Base-by-base conservation (phyloP, 306 rosid genomes). In the Crotalaria pallida region DNA sequence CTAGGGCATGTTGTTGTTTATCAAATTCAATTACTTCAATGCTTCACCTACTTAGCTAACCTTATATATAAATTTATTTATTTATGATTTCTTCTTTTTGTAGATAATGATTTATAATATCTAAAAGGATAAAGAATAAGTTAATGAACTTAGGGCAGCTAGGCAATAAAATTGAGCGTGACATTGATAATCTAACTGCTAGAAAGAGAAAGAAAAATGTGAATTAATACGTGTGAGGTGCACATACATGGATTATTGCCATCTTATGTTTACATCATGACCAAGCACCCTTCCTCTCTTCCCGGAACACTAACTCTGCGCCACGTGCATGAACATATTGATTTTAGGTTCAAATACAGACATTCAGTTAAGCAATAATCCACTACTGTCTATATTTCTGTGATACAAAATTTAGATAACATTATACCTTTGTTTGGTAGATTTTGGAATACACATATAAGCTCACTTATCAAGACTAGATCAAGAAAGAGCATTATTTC, bases 391-490 rank as follows among this genome's bases (percentile, higher is more conserved):
- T 21, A 59, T 57, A 62, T 51, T 73, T 76, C 17, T 57, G 78
- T 77, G 76, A 75, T 63, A 48, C 62, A 71, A 74, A 80, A 40
- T 45, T 45, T 55, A 51, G 59, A 51, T 70, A 69, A 34, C 76
- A 70, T 61, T 65, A 62, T 80, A 66, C 62, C 75, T 69, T 65
- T 80, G 83, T 74, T 55, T 23, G 74, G 48, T 63, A 77, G 52
- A 68, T 65, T 65, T 61, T 50, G 71, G 65, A 74, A 51, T 69
- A 41, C 72, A 62, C 67, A 77, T 71, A 73, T 69, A 78, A 65
- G 78, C 84, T 85, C 86, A 24, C 55, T 77, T 72, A 83, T 83
- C 89, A 76, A 91, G 76, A 85, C 80, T 74, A 78, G 88, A 84
- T 89, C 83, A 79, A 80, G 80, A 78, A 73, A 79, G 62, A 77